A percentile compares a stretch with the other conserved stretches of the same genome.
phyloP scores from a whole-genome alignment of 371 early-diverging fungal genomes.

The Rhizopus microsporus region DNA sequence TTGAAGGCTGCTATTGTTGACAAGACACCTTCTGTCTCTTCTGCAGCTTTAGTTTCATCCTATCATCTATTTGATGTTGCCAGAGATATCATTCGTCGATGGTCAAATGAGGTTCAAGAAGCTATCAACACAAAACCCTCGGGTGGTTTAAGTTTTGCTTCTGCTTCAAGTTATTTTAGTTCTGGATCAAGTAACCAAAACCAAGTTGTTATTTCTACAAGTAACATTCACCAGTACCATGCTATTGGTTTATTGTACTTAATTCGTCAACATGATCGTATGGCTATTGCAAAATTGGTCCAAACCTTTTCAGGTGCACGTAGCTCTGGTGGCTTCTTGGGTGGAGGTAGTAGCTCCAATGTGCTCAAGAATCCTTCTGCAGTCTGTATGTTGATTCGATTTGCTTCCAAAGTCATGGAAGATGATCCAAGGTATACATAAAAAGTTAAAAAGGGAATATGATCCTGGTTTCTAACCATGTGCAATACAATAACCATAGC shows the following conservation, averaged over 20 bases:
- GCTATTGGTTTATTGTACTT: slow-evolving; percentile 93
- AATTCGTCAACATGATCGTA: slow-evolving; percentile 94
- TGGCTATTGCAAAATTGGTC: slow-evolving; percentile 96
- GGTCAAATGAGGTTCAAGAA: slow-evolving; percentile 91
- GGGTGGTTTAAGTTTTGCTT: slow-evolving; percentile 41
- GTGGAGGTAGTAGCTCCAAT: slow-evolving; percentile 49
- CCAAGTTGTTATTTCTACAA: slow-evolving; percentile 56
- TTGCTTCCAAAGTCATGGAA: slow-evolving; percentile 93
- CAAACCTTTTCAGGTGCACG: slow-evolving; percentile 78
- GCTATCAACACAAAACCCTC: slow-evolving; percentile 78
- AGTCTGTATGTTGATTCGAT: slow-evolving; percentile 91
- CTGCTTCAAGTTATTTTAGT: slow-evolving; percentile 60
- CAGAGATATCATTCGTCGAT: slow-evolving; percentile 84
- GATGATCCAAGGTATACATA: slow-evolving; percentile 69
- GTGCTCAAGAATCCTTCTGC: slow-evolving; percentile 85
- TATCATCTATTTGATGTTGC: slow-evolving; percentile 83
- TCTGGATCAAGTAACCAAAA: slow-evolving; percentile 44
- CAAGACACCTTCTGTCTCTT: slow-evolving; percentile 86
- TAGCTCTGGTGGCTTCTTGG: slow-evolving; percentile 16
- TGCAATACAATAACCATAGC: slow-evolving; percentile 36
- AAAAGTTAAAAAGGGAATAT: slow-evolving; percentile 4
- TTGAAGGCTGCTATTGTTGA: slow-evolving; percentile 97
- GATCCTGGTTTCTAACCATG: neutral
- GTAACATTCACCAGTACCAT: slow-evolving; percentile 93
- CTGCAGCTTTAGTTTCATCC: slow-evolving; percentile 92